Evolutionary conservation across 352 stramenopile species (phyloP).

Genomic region (Saprolegnia diclina): DNA sequence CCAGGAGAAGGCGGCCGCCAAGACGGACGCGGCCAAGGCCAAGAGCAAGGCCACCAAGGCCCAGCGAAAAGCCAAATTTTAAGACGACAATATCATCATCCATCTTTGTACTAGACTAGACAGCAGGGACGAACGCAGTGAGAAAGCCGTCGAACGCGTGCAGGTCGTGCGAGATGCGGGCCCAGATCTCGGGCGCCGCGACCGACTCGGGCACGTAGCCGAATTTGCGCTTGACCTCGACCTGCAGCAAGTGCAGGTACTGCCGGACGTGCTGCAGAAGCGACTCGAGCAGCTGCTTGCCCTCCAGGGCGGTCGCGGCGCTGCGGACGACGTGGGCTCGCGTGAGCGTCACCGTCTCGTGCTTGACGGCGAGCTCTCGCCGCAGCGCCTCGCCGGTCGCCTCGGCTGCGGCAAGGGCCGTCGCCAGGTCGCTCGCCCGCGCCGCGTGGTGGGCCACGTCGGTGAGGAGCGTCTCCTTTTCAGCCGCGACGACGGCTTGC

Average conservation of each 20-base stretch:
- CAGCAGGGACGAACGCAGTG: no score
- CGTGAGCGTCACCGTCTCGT: conserved; percentile 36
- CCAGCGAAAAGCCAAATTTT: conserved; percentile 82
- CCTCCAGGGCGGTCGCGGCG: background rate
- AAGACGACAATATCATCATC: conserved; percentile 7
- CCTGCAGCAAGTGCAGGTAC: conserved; percentile 57
- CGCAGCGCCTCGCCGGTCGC: conserved; percentile 27
- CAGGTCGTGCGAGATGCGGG: conserved; percentile 50
- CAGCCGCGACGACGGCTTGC: conserved; percentile 37
- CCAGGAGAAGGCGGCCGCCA: conserved; percentile 66
- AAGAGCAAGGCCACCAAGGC: conserved; percentile 30
- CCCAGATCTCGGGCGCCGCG: conserved; percentile 52
- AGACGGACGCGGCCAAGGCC: conserved; percentile 44
- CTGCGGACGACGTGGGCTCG: conserved; percentile 29
- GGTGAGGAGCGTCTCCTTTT: conserved; percentile 37
- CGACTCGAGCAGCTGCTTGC: conserved; percentile 34
- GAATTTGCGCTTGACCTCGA: conserved; percentile 76
- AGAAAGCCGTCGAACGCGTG: conserved; percentile 45
- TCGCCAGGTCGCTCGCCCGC: conserved; percentile 27
- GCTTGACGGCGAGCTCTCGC: conserved; percentile 26
- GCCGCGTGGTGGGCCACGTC: conserved; percentile 35
- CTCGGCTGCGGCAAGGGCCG: conserved; percentile 24
- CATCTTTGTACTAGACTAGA: conserved; percentile 1
- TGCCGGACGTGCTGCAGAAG: conserved; percentile 56
- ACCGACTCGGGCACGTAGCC: conserved; percentile 75